Evolutionary conservation across 1,284 basidiomycete species (phyloP).

Genomic region (Phlebopus sp.): DNA sequence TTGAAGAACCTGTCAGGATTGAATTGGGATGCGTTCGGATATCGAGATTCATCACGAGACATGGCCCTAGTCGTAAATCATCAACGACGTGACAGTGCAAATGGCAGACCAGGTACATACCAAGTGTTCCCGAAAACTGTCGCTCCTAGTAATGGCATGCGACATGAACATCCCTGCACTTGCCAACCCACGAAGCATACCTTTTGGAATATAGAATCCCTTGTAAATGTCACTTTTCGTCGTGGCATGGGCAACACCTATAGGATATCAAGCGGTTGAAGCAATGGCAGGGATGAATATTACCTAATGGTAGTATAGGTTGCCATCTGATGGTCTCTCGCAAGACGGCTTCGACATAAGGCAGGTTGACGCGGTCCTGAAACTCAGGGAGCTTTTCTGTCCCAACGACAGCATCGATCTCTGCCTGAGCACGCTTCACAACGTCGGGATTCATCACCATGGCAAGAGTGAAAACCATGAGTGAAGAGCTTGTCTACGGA

Average conservation of each 20-base stretch:
- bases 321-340: constrained; percentile 13
- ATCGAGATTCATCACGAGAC: constrained; percentile 16
- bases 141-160: constrained; percentile 3
- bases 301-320: constrained; percentile 6
- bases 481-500: background rate
- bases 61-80: constrained; percentile 23
- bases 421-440: constrained; percentile 9
- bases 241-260: constrained; percentile 18
- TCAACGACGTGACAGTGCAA: too few species aligned
- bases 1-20: constrained; percentile 23
- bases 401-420: constrained; percentile 10
- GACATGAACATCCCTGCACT: background rate
- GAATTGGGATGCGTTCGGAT: constrained; percentile 20
- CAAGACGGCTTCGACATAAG: constrained; percentile 10
- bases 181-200: constrained; percentile 2
- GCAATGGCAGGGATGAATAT: background rate
- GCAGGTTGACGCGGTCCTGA: constrained; percentile 1
- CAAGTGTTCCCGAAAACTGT: constrained; percentile 18
- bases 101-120: constrained; percentile 3
- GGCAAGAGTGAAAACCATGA: constrained; percentile 5
- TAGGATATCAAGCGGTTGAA: too few species aligned
- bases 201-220: constrained; percentile 22
- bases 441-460: constrained; percentile 10
- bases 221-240: constrained; percentile 22
- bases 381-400: constrained; percentile 3